Evolutionary conservation across 306 rosid species (phyloP).

Genomic region (Abrus pulchellus): DNA sequence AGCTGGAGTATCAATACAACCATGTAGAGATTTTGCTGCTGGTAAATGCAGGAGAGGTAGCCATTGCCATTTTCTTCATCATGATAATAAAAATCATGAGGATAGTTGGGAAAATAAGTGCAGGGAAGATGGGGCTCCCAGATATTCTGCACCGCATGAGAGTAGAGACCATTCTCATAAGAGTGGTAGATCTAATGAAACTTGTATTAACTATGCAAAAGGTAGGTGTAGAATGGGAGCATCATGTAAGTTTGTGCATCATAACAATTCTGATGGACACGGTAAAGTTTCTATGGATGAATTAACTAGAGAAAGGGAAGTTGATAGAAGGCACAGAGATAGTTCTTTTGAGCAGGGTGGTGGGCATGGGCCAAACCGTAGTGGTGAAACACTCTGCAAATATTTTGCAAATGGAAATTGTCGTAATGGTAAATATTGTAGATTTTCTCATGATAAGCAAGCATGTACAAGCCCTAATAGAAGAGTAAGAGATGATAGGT

Average conservation of each 20-base stretch:
- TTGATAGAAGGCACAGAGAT: slow-evolving; percentile 76
- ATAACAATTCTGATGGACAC: slow-evolving; percentile 71
- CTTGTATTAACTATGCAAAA: slow-evolving; percentile 72
- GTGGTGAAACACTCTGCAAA: slow-evolving; percentile 74
- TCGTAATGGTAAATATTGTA: slow-evolving; percentile 88
- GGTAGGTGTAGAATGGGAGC: slow-evolving; percentile 90
- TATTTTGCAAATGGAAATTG: slow-evolving; percentile 90
- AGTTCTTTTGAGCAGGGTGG: slow-evolving; percentile 71
- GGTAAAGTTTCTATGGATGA: slow-evolving; percentile 68
- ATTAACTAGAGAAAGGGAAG: slow-evolving; percentile 71
- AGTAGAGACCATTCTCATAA: slow-evolving; percentile 64
- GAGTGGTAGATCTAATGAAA: slow-evolving; percentile 69
- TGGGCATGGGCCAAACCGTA: slow-evolving; percentile 66
- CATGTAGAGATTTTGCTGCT: slow-evolving; percentile 80
- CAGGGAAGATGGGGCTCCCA: slow-evolving; percentile 76
- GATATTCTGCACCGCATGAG: slow-evolving; percentile 63
- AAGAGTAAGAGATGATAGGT: slow-evolving; percentile 68
- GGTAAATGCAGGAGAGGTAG: slow-evolving; percentile 95
- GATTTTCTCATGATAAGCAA: slow-evolving; percentile 86
- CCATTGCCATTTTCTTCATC: slow-evolving; percentile 80
- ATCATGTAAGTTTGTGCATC: slow-evolving; percentile 81
- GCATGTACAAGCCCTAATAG: slow-evolving; percentile 74
- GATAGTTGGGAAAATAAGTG: slow-evolving; percentile 81
- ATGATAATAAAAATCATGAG: slow-evolving; percentile 67
- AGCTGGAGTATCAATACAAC: slow-evolving; percentile 64